phyloP scores from a whole-genome alignment of 108 stramenopile genomes.

The Aurantiochytrium sp. region DNA sequence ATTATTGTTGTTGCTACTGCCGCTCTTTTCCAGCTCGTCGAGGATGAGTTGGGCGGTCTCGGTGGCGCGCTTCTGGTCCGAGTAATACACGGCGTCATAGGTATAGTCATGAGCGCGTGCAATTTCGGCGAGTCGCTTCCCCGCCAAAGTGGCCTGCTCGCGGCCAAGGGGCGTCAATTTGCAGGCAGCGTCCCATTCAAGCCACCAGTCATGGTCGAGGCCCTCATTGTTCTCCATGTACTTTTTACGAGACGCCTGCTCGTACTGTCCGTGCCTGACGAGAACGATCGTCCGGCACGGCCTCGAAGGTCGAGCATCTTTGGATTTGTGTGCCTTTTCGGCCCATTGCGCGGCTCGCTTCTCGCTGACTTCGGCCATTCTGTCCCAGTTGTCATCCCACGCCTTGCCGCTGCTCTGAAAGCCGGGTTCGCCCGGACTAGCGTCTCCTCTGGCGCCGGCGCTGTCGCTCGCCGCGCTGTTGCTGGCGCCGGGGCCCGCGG shows the following conservation, averaged over 20 bases:
- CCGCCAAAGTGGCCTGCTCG: constrained; percentile 70
- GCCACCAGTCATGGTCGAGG: not conserved
- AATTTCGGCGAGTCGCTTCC: constrained; percentile 60
- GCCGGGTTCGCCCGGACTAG: no score
- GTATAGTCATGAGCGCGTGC: constrained; percentile 21
- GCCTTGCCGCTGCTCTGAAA: no score
- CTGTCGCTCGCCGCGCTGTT: no score
- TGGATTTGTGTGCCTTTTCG: not conserved
- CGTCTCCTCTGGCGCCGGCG: no score
- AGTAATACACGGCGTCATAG: constrained; percentile 53
- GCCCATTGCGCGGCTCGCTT: not conserved
- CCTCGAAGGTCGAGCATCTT: not conserved
- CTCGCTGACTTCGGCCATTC: not conserved
- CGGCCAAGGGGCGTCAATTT: constrained; percentile 71
- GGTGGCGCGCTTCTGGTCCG: constrained; percentile 33
- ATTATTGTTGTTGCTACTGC: not conserved
- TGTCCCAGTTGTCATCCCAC: not conserved
- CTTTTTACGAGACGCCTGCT: not conserved
- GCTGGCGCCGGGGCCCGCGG: no score
- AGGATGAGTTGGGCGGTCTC: constrained; percentile 20
- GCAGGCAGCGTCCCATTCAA: constrained; percentile 54
- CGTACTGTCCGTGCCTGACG: constrained; percentile 23
- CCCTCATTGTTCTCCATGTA: not conserved
- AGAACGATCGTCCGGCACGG: not conserved
- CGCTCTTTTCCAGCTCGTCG: not conserved